Evolutionary conservation across 1,284 basidiomycete genomes (phyloP).

Genomic region (Trametes sp.): DNA sequence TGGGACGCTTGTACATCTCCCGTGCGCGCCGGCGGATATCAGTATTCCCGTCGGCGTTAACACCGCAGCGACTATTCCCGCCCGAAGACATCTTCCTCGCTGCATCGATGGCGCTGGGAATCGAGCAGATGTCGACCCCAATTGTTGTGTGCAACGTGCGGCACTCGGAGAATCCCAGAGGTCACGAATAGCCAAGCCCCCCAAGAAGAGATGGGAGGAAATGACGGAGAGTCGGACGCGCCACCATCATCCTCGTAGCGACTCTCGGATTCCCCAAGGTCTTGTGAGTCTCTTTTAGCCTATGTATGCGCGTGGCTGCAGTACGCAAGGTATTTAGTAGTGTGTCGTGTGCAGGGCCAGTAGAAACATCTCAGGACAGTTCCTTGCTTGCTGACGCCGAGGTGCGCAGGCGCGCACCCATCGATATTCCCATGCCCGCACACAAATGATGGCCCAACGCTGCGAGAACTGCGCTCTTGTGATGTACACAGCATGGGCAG

Average conservation of each 20-base stretch:
- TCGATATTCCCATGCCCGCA: not conserved
- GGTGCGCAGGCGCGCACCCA: not conserved
- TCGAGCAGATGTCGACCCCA: not conserved
- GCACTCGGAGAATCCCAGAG: not conserved
- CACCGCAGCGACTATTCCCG: no score
- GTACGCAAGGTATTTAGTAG: no score
- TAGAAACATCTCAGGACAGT: no score
- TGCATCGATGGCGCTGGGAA: not conserved
- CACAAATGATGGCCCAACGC: not conserved
- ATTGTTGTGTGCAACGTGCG: not conserved
- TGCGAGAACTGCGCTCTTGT: not conserved
- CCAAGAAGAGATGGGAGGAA: not conserved
- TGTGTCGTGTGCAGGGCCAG: no score
- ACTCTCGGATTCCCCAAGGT: no score
- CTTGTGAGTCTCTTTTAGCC: no score
- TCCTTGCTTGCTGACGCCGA: no score
- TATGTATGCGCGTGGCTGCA: no score
- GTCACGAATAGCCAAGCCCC: not conserved
- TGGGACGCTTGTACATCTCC: no score
- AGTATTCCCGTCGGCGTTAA: not conserved
- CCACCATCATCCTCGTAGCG: no score
- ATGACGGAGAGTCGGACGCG: no score
- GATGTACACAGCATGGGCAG: not conserved
- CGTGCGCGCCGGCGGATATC: not conserved
- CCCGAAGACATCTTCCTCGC: not conserved